phyloP scores from a whole-genome alignment of 305 asterid genomes.

The Caryopteris hybrid region DNA sequence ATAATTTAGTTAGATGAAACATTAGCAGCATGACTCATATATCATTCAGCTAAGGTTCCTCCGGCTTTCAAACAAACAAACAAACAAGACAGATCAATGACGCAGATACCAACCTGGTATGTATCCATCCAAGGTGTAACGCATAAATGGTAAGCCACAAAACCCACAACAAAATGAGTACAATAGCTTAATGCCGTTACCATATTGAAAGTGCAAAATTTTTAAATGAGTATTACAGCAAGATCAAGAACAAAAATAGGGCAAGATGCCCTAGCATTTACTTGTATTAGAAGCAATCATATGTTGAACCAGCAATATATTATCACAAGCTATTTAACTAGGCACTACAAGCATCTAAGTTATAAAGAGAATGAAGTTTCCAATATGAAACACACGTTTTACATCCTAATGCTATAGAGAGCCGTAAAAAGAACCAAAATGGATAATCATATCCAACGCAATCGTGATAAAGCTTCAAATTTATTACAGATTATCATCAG shows the following conservation, averaged over 20 bases:
- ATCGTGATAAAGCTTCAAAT: constrained; percentile 13
- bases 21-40: no score
- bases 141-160: no score
- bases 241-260: constrained; percentile 2
- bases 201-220: neutral
- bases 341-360: constrained; percentile 16
- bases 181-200: no score
- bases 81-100: no score
- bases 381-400: neutral
- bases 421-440: neutral
- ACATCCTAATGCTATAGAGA: neutral
- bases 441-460: constrained; percentile 12
- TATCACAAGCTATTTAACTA: neutral
- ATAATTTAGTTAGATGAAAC: no score
- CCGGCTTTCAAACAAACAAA: no score
- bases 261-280: constrained; percentile 5
- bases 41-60: no score
- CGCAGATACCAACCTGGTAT: no score
- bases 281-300: neutral
- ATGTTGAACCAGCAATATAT: neutral
- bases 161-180: no score
- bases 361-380: neutral
- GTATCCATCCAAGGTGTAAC: no score
- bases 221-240: neutral
- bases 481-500: constrained; percentile 14